phyloP scores from a whole-genome alignment of 768 basidiomycete genomes.

The Serendipita sp. region DNA sequence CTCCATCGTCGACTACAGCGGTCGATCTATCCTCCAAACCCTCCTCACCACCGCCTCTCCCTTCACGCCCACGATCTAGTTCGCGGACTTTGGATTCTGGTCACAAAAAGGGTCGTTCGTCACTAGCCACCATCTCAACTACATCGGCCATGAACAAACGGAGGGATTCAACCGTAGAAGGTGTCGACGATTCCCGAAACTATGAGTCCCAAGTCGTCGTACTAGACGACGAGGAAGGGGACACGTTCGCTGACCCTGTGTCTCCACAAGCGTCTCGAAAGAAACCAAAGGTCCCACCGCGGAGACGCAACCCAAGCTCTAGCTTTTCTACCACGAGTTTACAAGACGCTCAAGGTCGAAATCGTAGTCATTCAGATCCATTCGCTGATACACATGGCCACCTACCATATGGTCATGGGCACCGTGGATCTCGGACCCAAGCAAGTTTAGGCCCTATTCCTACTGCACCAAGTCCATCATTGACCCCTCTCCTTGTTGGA shows the following conservation, averaged over 20 bases:
- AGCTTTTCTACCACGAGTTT: background rate
- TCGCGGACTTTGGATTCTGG: background rate
- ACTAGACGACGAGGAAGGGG: background rate
- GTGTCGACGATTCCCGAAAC: background rate
- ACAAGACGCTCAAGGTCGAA: background rate
- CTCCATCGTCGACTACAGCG: background rate
- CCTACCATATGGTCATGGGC: background rate
- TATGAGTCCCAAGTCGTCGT: background rate
- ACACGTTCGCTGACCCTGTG: constrained; percentile 1
- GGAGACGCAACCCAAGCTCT: background rate
- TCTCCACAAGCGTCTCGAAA: background rate
- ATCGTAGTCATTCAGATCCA: constrained; percentile 2
- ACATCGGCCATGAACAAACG: background rate
- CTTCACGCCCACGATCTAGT: constrained; percentile 6
- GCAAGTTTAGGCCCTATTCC: background rate
- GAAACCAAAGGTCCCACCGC: background rate
- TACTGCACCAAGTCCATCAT: background rate
- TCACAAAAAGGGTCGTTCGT: background rate
- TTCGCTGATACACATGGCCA: constrained; percentile 2
- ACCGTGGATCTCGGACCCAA: background rate
- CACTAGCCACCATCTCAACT: background rate
- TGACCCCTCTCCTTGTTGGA: background rate
- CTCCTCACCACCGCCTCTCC: background rate
- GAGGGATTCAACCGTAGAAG: background rate
- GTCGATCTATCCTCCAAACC: constrained; percentile 1